Base-by-base conservation (phyloP, 2,329 filamentous ascomycete species). In the Lecanosticta acicola region DNA sequence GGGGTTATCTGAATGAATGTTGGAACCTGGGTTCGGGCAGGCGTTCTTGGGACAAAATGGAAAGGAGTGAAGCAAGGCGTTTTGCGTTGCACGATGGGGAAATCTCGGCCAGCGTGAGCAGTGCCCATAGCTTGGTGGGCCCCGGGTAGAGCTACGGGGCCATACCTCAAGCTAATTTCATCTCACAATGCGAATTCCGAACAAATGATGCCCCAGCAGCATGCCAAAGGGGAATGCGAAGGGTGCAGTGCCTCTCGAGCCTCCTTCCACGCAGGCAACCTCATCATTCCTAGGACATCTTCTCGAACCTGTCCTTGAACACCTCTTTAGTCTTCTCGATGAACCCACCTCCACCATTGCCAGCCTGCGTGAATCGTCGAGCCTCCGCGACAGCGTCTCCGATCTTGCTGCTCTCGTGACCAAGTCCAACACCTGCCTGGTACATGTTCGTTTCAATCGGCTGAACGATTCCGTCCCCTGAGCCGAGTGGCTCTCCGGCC, bases 371-470 rank as follows among this genome's bases (percentile, higher is more conserved):
- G 59, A 77, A 76, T 53, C 77, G 71, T 50, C 77, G 76, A 18
- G 82, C 82, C 59, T 84, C 73, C 59, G 80, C 75, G 5, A 73
- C 72, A 20, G 84, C 83, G 65, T 87, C 82, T 10, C 84, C 84
- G 32, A 84, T 66, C 58, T 82, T 83, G n/a, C 80, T 76, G 0
- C 83, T 82, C 57, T 83, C 77, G 1, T 83, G 83, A 0, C 84
- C 84, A 13, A 87, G 67, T 1, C 84, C 84, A 1, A 85, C 83
- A 14, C 84, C 83, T 13, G 81, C 77, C 16, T 78, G 73, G 62
- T 87, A 87, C 7, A 81, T 75, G 42, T 78, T 75, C 10, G 81
- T 81, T 21, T 76, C 74, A 43, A 87, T 78, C 3, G 79, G 80
- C 41, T 82, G 77, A 0, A 78, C 84, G 35, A 78, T 73, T 0